Evolutionary conservation across 805 yeast genomes (phyloP), one percentile per base, ranked within the genome.

Genomic region (Kazachstania psychrophila): DNA sequence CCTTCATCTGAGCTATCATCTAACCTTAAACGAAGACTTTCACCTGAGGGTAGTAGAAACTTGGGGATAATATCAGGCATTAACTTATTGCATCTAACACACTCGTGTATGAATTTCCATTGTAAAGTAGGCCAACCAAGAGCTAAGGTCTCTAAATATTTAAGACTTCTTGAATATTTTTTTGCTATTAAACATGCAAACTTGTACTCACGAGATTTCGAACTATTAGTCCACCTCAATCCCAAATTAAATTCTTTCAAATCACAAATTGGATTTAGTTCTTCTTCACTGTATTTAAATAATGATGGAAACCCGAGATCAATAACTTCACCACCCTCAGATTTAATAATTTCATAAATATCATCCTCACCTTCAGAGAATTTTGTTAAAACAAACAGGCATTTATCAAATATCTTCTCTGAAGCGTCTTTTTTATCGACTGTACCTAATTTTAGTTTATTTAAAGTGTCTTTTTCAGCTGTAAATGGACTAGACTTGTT

Each of bases 91-190:
- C 28, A 29, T 5, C 50, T 44, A 2, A 72, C 47, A 38, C 79
- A 68, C 40, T 77, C 79, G 5, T 56, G 52, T 3, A 85, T 61
- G 45, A 71, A 86, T 7, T 58, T 51, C 38, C 71, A 69, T 3
- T 84, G 76, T 22, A 87, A 50, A 14, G 82, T 70, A 2, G 96
- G 96, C 95, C 95, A 86, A 2, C 89, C 88, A 30, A 86, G 52
- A 0, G 89, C 83, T 13, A 86, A 55, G 2, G 80, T 75, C 49
- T 84, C 92, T 8, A 87, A 54, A 52, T 80, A 87, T 50, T 86
- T 87, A 7, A 77, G 68, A 33, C 87, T 83, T 25, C 95, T 62
- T 14, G 73, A 65, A 39, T 71, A 69, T 22, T 66, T 66, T 26
- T 68, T 69, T 0, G 89, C 69, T 1, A 87, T 58, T 23, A 83